phyloP scores from a whole-genome alignment of 164 flowering plant genomes.

The Protea cynaroides region DNA sequence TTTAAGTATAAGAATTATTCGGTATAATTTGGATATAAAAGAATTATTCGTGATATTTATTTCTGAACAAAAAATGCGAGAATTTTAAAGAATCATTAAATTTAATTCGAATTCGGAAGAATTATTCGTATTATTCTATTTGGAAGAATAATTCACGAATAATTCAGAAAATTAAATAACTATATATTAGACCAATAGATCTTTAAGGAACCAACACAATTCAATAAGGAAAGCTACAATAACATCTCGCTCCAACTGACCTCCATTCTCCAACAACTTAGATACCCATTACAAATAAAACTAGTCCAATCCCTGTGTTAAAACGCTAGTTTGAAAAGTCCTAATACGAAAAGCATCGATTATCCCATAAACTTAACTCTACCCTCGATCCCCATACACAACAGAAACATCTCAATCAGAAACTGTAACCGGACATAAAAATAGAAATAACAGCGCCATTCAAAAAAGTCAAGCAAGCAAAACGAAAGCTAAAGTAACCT shows the following conservation, averaged over 20 bases:
- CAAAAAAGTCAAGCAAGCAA: neutral
- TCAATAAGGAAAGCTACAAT: neutral
- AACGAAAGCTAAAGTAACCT: constrained; percentile 17
- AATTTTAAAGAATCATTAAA: no score
- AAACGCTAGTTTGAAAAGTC: neutral
- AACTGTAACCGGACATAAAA: constrained; percentile 5
- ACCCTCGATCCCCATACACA: neutral
- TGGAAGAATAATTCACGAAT: no score
- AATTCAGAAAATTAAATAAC: neutral
- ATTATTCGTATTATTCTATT: no score
- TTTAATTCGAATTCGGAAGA: no score
- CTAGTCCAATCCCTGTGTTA: neutral
- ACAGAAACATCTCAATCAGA: neutral
- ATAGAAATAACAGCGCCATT: neutral
- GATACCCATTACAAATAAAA: neutral
- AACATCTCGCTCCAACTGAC: neutral
- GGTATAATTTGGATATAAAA: no score
- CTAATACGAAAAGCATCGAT: neutral
- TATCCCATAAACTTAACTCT: neutral
- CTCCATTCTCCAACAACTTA: neutral
- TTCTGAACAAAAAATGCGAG: no score
- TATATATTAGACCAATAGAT: neutral
- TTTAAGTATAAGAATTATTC: no score
- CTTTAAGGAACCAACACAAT: neutral
- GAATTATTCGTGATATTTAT: no score